A percentile compares a stretch with the other conserved stretches of the same genome.
Evolutionary conservation across 2,329 filamentous ascomycete genomes (phyloP).

Genomic region (Aureobasidium sp.): DNA sequence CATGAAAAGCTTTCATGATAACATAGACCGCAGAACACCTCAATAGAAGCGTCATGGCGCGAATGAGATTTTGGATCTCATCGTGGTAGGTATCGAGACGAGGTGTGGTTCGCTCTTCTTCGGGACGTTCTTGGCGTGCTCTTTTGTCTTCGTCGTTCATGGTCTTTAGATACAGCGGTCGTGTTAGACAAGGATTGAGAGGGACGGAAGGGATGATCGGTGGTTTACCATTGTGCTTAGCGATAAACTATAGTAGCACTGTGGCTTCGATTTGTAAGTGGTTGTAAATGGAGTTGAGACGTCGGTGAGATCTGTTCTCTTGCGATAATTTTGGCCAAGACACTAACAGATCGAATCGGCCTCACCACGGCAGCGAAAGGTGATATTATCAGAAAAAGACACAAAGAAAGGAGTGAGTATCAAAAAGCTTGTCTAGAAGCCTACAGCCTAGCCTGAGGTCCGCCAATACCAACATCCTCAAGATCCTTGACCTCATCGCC

Average conservation of each 20-base stretch:
- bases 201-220: no score
- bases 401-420: no score
- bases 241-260: neutral
- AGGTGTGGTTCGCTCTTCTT: neutral
- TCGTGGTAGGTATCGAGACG: neutral
- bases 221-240: neutral
- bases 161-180: no score
- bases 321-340: neutral
- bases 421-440: no score
- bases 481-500: conserved; percentile 16
- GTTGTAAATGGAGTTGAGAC: neutral
- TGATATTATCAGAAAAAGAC: no score
- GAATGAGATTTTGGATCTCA: neutral
- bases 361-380: no score
- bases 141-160: neutral
- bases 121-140: neutral
- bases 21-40: neutral
- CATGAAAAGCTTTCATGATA: neutral
- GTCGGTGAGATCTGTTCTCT: neutral
- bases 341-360: no score
- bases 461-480: conserved; percentile 14
- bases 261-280: neutral
- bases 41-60: neutral
- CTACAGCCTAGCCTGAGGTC: neutral
- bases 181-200: no score